Conservation (phyloP, 306 rosid species). For the Prunus mongolica region DNA sequence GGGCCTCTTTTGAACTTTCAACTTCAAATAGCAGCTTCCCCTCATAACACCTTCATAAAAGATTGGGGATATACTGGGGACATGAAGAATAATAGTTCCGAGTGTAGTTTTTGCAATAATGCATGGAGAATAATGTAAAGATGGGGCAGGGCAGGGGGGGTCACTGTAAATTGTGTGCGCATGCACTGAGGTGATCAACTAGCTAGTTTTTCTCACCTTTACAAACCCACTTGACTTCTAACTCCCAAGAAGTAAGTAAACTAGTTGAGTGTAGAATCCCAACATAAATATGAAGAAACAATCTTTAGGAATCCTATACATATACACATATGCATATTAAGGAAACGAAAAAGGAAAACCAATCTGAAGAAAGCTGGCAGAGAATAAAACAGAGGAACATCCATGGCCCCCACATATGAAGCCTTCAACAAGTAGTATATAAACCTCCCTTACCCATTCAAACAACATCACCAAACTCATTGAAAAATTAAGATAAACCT, state of each 20-base stretch:
- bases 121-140: conserved; percentile 76
- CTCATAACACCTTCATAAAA: conserved; percentile 54
- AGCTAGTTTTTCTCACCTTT: conserved; percentile 25
- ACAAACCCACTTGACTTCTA: conserved; percentile 22
- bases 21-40: conserved; percentile 60
- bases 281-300: background rate
- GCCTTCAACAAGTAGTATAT: conserved; percentile 46
- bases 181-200: conserved; percentile 26
- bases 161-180: conserved; percentile 22
- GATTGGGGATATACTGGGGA: conserved; percentile 32
- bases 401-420: conserved; percentile 41
- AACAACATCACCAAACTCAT: conserved; percentile 44
- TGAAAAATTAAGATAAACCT: conserved; percentile 6
- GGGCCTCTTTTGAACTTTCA: conserved; percentile 21
- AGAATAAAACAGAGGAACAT: conserved; percentile 43
- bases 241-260: background rate
- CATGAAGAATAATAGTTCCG: conserved; percentile 28
- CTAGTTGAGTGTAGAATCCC: conserved; percentile 5
- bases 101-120: conserved; percentile 58
- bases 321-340: conserved; percentile 5
- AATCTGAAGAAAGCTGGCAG: conserved; percentile 27
- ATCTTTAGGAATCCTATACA: conserved; percentile 31
- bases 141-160: conserved; percentile 23
- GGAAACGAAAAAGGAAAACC: conserved; percentile 13
- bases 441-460: conserved; percentile 35